Evolutionary conservation across 352 stramenopile species (phyloP).

Genomic region (Phytophthora litchii): DNA sequence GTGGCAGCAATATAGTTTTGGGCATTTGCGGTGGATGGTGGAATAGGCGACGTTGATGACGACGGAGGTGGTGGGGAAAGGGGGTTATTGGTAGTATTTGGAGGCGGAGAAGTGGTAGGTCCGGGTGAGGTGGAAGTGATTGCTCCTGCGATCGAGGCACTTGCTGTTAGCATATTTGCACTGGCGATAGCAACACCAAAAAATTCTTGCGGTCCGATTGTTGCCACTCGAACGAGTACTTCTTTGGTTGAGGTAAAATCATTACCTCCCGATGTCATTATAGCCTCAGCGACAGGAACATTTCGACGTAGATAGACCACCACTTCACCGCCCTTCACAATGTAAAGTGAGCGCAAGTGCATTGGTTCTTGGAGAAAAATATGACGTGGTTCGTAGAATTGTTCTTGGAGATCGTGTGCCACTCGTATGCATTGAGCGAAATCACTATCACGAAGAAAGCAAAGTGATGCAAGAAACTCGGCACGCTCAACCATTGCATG

Average conservation of each 20-base stretch:
- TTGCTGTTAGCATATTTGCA: conserved; percentile 31
- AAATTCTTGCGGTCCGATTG: conserved; percentile 73
- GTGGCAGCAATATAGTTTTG: conserved; percentile 32
- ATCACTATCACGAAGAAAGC: conserved; percentile 62
- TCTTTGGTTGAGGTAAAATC: conserved; percentile 19
- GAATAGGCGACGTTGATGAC: conserved; percentile 8
- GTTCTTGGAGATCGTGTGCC: conserved; percentile 68
- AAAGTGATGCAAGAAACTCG: conserved; percentile 63
- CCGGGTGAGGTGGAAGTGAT: conserved; percentile 8
- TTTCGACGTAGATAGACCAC: conserved; percentile 58
- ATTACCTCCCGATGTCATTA: conserved; percentile 3
- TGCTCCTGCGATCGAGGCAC: conserved; percentile 1
- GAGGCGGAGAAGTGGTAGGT: not conserved
- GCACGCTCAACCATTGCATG: conserved; percentile 76
- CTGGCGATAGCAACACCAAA: conserved; percentile 60
- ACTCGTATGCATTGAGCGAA: conserved; percentile 80
- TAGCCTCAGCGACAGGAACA: conserved; percentile 22
- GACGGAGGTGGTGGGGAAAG: conserved; percentile 4
- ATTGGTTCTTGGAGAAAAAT: conserved; percentile 62
- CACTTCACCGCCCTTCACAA: conserved; percentile 75
- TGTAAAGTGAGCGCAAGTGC: conserved; percentile 61
- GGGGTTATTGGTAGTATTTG: conserved; percentile 1
- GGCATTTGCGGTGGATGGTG: conserved; percentile 10
- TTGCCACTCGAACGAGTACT: conserved; percentile 69
- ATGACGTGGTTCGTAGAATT: conserved; percentile 59